Evolutionary conservation across 2,329 filamentous ascomycete genomes (phyloP).

Genomic region (Huntiella savannae): DNA sequence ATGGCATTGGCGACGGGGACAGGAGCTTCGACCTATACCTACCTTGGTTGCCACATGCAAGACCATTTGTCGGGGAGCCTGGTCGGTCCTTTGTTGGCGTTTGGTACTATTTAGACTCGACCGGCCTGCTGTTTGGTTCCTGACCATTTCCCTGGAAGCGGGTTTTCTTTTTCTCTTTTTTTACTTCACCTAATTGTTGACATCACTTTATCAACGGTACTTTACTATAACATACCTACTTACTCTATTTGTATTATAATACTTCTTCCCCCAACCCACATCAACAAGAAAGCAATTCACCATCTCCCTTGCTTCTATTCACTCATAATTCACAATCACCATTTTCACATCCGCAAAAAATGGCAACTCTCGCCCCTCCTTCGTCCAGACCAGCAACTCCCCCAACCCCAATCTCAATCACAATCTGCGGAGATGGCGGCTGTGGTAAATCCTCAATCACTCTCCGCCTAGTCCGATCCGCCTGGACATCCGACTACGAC

Average conservation of each 20-base stretch:
- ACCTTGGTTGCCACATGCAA: background rate
- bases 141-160: background rate
- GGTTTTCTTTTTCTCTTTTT: constrained; percentile 4
- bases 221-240: background rate
- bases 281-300: background rate
- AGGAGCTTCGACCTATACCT: background rate
- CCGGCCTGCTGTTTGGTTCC: background rate
- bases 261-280: background rate
- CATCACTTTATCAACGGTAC: too few relatives aligned
- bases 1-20: background rate
- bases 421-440: constrained; percentile 71
- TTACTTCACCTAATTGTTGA: background rate
- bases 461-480: constrained; percentile 58
- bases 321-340: background rate
- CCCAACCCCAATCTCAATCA: constrained; percentile 50
- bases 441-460: constrained; percentile 77
- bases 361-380: constrained; percentile 15
- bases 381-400: constrained; percentile 3
- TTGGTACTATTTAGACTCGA: background rate
- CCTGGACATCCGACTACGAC: constrained; percentile 73
- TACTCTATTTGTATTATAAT: background rate
- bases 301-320: background rate
- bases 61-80: too few relatives aligned
- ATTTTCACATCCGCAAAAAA: background rate
- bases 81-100: too few relatives aligned